Evolutionary conservation across 1,284 basidiomycete genomes (phyloP).

Genomic region (Chalciporus sp.): DNA sequence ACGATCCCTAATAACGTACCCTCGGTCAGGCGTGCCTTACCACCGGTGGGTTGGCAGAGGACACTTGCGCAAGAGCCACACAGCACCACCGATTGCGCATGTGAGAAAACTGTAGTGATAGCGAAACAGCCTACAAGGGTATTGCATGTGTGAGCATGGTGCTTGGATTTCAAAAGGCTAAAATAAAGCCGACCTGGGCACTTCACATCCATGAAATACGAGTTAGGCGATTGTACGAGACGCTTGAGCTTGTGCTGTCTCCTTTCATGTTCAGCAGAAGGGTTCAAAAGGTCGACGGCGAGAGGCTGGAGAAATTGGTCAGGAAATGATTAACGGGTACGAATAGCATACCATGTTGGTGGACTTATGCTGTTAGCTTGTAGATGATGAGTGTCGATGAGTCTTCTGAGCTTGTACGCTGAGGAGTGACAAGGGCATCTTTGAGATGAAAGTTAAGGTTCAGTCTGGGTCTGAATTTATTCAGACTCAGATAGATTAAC

Average conservation of each 20-base stretch:
- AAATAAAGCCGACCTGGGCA: slow-evolving; percentile 78
- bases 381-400: slow-evolving; percentile 19
- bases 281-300: slow-evolving; percentile 98
- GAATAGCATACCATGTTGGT: slow-evolving; percentile 20
- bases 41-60: slow-evolving; percentile 98
- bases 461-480: background rate
- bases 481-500: background rate
- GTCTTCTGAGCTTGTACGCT: background rate
- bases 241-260: slow-evolving; percentile 99
- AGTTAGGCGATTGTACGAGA: slow-evolving; percentile 96
- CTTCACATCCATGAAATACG: slow-evolving; percentile 99
- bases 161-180: background rate
- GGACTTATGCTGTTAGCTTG: slow-evolving; percentile 6
- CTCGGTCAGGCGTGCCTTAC: slow-evolving; percentile 97
- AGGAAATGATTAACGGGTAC: slow-evolving; percentile 2
- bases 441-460: background rate
- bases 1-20: slow-evolving; percentile 58
- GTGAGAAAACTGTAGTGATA: slow-evolving; percentile 95
- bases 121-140: slow-evolving; percentile 78
- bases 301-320: slow-evolving; percentile 70
- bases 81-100: slow-evolving; percentile 91
- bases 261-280: slow-evolving; percentile 84
- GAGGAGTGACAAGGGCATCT: background rate
- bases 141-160: slow-evolving; percentile 9
- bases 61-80: slow-evolving; percentile 95